These are phyloP conservation scores for Furculomyces boomerangus DNA, from an alignment of 371 early-diverging fungal genomes.

Conservation along the genomic window DNA sequence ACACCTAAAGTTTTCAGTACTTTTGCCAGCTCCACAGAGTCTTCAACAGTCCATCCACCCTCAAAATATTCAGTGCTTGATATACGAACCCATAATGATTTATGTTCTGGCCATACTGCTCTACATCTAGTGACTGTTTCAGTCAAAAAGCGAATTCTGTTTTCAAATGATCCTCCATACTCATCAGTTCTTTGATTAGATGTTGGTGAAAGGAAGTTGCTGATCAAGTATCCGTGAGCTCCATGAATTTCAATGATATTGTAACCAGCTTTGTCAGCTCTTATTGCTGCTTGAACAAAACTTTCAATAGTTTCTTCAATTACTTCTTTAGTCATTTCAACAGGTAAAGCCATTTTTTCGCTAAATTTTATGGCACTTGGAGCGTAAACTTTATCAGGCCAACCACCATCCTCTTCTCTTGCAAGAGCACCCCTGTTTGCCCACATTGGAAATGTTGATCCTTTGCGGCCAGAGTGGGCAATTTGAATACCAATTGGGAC, in stretches of 20 bases:
- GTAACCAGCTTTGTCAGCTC: constrained; percentile 58
- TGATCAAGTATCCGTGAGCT: constrained; percentile 60
- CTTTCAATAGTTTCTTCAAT: constrained; percentile 36
- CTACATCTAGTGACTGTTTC: constrained; percentile 43
- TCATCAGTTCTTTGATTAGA: constrained; percentile 67
- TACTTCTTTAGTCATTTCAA: constrained; percentile 37
- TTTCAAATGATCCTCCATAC: constrained; percentile 63
- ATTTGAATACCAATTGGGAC: constrained; percentile 50
- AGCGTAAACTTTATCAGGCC: constrained; percentile 54
- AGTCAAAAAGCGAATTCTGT: constrained; percentile 45
- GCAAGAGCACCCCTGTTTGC: constrained; percentile 13
- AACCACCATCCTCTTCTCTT: constrained; percentile 37
- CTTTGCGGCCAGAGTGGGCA: constrained; percentile 68
- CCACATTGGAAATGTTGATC: constrained; percentile 33
- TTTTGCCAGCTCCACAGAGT: constrained; percentile 36
- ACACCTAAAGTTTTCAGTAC: constrained; percentile 39
- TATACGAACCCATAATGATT: constrained; percentile 62
- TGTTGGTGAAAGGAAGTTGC: constrained; percentile 58
- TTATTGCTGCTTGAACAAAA: constrained; percentile 49
- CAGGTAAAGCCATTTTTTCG: constrained; percentile 28
- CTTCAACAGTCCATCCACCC: constrained; percentile 41
- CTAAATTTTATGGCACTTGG: constrained; percentile 41
- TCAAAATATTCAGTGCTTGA: constrained; percentile 51
- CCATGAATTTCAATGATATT: constrained; percentile 74
- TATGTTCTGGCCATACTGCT: constrained; percentile 46